A percentile compares a stretch with the other conserved stretches of the same genome.
phyloP scores from a whole-genome alignment of 495 filamentous ascomycete genomes.

The Immersiella caudata region DNA sequence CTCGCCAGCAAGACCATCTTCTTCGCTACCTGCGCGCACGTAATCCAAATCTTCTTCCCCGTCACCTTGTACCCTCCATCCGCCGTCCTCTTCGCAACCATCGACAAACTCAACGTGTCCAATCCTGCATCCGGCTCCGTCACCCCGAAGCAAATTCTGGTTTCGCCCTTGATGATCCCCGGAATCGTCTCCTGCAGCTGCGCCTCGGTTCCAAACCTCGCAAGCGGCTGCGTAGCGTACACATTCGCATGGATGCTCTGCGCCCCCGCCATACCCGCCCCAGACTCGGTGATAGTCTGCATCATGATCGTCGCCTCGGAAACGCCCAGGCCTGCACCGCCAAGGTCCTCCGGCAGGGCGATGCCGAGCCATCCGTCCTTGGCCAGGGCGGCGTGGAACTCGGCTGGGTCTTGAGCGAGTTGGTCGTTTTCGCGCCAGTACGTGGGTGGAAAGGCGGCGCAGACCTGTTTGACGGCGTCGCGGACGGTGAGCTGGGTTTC shows the following conservation, averaged over 20 bases:
- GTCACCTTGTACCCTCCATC: conserved; percentile 62
- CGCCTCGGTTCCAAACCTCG: conserved; percentile 65
- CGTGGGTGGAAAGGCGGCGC: conserved; percentile 60
- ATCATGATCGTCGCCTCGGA: conserved; percentile 85
- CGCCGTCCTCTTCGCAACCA: conserved; percentile 54
- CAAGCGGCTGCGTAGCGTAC: conserved; percentile 76
- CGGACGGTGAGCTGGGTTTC: conserved; percentile 71
- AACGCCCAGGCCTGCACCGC: conserved; percentile 75
- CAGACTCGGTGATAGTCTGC: conserved; percentile 76
- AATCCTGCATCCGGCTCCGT: conserved; percentile 69
- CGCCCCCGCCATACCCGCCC: conserved; percentile 77
- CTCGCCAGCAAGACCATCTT: conserved; percentile 81
- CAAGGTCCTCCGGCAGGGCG: conserved; percentile 70
- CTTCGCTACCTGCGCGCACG: conserved; percentile 72
- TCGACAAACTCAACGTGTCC: conserved; percentile 70
- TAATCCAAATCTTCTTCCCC: conserved; percentile 85
- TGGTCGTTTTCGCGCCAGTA: conserved; percentile 77
- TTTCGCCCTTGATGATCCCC: conserved; percentile 68
- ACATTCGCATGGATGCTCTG: conserved; percentile 75
- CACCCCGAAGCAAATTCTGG: conserved; percentile 69
- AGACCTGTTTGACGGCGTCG: conserved; percentile 70
- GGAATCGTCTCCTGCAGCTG: conserved; percentile 65
- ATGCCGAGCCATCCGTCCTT: conserved; percentile 84
- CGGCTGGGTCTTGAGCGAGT: conserved; percentile 66
- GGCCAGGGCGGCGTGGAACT: conserved; percentile 75